phyloP scores from a whole-genome alignment of 2,329 filamentous ascomycete species.

The Talaromyces sp. region DNA sequence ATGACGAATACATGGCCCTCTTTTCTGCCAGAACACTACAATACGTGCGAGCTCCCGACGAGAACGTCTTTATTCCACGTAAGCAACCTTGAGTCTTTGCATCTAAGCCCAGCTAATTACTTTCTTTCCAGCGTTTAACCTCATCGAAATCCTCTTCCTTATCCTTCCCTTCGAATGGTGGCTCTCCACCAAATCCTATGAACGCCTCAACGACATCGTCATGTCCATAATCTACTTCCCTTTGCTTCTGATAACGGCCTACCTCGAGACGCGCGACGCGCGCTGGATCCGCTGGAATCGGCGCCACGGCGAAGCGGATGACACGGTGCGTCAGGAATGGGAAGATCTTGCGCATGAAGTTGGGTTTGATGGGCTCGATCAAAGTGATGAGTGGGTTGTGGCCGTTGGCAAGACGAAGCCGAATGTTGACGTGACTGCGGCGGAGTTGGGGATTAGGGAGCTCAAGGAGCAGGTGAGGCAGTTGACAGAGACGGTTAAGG shows the following conservation, averaged over 20 bases:
- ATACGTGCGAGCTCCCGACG: slow-evolving; percentile 92
- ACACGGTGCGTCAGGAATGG: slow-evolving; percentile 88
- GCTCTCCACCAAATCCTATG: slow-evolving; percentile 71
- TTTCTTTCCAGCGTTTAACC: slow-evolving; percentile 64
- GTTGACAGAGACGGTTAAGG: slow-evolving; percentile 62
- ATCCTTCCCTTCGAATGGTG: slow-evolving; percentile 91
- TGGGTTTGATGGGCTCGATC: slow-evolving; percentile 66
- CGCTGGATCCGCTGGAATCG: slow-evolving; percentile 69
- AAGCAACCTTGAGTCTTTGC: slow-evolving; percentile 21
- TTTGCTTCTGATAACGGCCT: slow-evolving; percentile 73
- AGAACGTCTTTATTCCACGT: slow-evolving; percentile 94
- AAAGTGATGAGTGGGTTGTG: slow-evolving; percentile 71
- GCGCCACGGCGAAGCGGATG: slow-evolving; percentile 77
- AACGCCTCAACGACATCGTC: slow-evolving; percentile 79
- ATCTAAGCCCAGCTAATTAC: background rate
- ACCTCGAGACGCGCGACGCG: slow-evolving; percentile 65
- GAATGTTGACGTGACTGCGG: slow-evolving; percentile 75
- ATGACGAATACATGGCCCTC: slow-evolving; percentile 91
- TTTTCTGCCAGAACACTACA: slow-evolving; percentile 95
- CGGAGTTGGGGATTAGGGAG: slow-evolving; percentile 61
- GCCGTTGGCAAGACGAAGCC: slow-evolving; percentile 71
- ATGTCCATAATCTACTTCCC: slow-evolving; percentile 86
- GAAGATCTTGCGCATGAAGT: slow-evolving; percentile 70
- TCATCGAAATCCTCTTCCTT: slow-evolving; percentile 80
- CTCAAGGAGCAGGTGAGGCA: slow-evolving; percentile 55